Base-by-base conservation (phyloP, 441 rosid genomes). In the Populus hybrid region DNA sequence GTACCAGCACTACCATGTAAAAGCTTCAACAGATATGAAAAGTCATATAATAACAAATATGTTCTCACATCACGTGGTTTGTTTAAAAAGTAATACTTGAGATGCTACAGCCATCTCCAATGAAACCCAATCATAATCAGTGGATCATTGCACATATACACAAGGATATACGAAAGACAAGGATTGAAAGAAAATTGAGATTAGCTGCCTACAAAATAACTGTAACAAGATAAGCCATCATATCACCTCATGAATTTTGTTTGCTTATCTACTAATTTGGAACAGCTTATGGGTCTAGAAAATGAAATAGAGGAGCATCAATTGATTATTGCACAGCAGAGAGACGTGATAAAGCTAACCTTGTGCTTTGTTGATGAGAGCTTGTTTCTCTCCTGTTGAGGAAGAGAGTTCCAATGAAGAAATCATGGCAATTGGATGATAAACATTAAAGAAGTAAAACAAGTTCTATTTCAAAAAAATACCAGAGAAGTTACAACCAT, bases 351-450 rank as follows among this genome's bases (percentile, higher is more conserved):
- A 32, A 30, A 61, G 85, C 93, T 65, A 75, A 93, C 92, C 95
- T 78, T 83, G 81, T 72, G 95, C 95, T 76, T 90, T 83, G 85
- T 91, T 91, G 72, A 90, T 84, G 77, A 88, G 92, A 83, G 57
- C 57, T 87, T 91, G 87, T 87, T 84, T 84, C 82, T 89, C 77
- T 90, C 88, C 57, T 46, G 57, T 46, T 46, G 57, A 46, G 5
- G 57, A 46, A 46, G 20, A 12, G 57, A 46, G 57, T 46, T 46
- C 4, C 57, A 6, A 12, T 12, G 18, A 46, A 46, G 57, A 46
- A 46, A 46, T 46, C 20, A 46, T 46, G 57, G 57, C 6, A 46
- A 46, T 12, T 4, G 57, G 57, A 46, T 46, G 20, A 46, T 46
- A 46, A 46, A 46, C 57, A 46, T 46, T 46, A 46, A 12, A 46